A percentile compares a stretch with the other conserved stretches of the same genome.
These are phyloP conservation scores for Neurospora cerealis DNA, from an alignment of 495 filamentous ascomycete species.

Conservation along the genomic window DNA sequence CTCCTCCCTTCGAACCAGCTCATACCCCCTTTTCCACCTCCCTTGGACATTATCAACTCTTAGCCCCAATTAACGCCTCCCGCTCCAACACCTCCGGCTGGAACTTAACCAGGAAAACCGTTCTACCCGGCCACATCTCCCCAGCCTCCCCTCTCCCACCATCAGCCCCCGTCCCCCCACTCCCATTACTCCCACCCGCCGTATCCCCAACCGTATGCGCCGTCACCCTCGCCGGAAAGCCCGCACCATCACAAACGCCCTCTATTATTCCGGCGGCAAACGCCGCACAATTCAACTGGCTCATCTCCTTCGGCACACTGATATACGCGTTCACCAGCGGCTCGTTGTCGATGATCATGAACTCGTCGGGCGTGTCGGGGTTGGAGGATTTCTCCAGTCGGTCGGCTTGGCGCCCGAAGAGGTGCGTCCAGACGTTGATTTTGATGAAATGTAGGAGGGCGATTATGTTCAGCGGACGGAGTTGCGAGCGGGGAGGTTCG, in stretches of 20 bases:
- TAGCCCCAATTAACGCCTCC: conserved; percentile 53
- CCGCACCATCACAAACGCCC: conserved; percentile 86
- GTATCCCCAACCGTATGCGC: conserved; percentile 63
- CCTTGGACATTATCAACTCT: conserved; percentile 14
- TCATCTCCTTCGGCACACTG: conserved; percentile 88
- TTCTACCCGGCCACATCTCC: conserved; percentile 87
- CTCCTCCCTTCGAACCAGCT: not conserved
- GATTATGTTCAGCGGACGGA: conserved; percentile 78
- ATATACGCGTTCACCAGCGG: conserved; percentile 91
- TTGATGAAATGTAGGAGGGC: conserved; percentile 91
- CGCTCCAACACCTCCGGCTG: conserved; percentile 79
- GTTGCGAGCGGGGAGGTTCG: conserved; percentile 53
- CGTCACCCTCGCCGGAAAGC: conserved; percentile 79
- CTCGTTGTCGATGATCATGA: conserved; percentile 98
- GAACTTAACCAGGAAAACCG: conserved; percentile 91
- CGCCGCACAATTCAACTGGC: conserved; percentile 88
- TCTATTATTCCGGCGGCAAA: conserved; percentile 94
- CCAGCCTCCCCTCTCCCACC: conserved; percentile 53
- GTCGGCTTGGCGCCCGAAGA: conserved; percentile 84
- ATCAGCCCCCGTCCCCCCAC: not conserved
- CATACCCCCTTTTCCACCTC: not conserved
- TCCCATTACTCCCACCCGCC: not conserved
- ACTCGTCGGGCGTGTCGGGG: conserved; percentile 74
- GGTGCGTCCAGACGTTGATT: conserved; percentile 78
- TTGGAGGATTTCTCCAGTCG: conserved; percentile 82